These are phyloP conservation scores for Stachybotrys chartarum DNA, from an alignment of 2,329 filamentous ascomycete genomes.

Conservation along the genomic window DNA sequence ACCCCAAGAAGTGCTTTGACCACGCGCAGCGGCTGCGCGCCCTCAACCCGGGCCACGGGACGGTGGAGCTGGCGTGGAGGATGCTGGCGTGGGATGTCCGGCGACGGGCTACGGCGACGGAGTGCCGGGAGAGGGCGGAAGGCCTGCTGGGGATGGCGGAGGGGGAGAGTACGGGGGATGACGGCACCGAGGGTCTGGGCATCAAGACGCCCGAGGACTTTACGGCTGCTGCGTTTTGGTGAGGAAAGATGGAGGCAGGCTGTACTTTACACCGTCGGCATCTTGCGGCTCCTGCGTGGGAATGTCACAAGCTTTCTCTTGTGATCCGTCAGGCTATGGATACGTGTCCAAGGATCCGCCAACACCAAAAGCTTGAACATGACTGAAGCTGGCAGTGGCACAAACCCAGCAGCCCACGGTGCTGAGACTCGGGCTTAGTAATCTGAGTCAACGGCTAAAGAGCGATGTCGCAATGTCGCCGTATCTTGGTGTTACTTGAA, in stretches of 20 bases:
- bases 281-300: too few species aligned
- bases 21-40: conserved; percentile 13
- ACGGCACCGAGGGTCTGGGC: conserved; percentile 4
- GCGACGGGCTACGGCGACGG: conserved; percentile 10
- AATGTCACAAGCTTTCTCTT: too few species aligned
- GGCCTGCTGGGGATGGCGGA: conserved; percentile 4
- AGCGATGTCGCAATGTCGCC: not conserved
- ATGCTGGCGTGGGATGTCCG: conserved; percentile 13
- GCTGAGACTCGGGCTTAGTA: not conserved
- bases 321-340: too few species aligned
- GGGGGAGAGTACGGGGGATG: not conserved
- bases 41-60: conserved; percentile 15
- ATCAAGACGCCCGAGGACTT: conserved; percentile 16
- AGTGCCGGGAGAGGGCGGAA: conserved; percentile 8
- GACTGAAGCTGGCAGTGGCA: not conserved
- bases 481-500: not conserved
- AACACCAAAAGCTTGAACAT: too few species aligned
- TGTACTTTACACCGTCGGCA: too few species aligned
- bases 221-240: conserved; percentile 20
- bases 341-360: too few species aligned
- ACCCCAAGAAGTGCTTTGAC: conserved; percentile 13
- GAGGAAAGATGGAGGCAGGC: not conserved
- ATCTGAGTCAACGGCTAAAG: not conserved
- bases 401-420: not conserved
- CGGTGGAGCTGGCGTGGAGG: conserved; percentile 12